A percentile compares a stretch with the other conserved stretches of the same genome.
These are phyloP conservation scores for Colletotrichum sublineola DNA, from an alignment of 2,329 filamentous ascomycete species.

Conservation along the genomic window DNA sequence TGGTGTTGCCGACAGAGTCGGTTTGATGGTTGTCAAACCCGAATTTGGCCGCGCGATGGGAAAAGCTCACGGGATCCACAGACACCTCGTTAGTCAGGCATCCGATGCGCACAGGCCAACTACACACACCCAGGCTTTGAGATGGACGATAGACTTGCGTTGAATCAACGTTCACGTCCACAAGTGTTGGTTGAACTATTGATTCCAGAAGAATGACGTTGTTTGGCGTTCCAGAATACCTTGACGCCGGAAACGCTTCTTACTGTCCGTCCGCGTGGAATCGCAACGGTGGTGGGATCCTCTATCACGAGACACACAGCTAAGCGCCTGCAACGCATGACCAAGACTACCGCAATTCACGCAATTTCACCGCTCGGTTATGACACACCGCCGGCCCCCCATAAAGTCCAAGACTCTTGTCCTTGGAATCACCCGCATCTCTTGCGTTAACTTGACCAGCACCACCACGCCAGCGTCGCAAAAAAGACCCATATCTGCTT, in stretches of 20 bases:
- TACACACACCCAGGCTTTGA: conserved; percentile 2
- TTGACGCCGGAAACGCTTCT: background rate
- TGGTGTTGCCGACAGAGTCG: conserved; percentile 51
- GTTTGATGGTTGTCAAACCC: conserved; percentile 50
- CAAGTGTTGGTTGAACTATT: background rate
- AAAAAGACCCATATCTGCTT: conserved; percentile 24
- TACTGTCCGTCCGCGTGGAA: background rate
- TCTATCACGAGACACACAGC: conserved; percentile 17
- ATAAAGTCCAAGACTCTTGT: conserved; percentile 16
- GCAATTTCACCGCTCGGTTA: conserved; percentile 30
- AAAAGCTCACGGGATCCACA: conserved; percentile 50
- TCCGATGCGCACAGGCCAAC: conserved; percentile 31
- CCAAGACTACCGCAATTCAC: conserved; percentile 29
- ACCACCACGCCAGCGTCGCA: background rate
- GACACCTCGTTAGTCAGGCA: conserved; percentile 41
- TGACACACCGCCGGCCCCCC: conserved; percentile 39
- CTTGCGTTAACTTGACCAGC: conserved; percentile 12
- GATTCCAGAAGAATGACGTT: conserved; percentile 14
- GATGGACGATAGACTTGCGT: conserved; percentile 12
- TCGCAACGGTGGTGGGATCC: background rate
- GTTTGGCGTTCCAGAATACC: background rate
- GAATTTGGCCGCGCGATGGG: conserved; percentile 53
- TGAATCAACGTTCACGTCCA: conserved; percentile 22
- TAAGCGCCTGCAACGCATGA: conserved; percentile 33
- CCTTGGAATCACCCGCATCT: conserved; percentile 27